phyloP scores from a whole-genome alignment of 2,329 filamentous ascomycete genomes.

The Calonectria honghensis region DNA sequence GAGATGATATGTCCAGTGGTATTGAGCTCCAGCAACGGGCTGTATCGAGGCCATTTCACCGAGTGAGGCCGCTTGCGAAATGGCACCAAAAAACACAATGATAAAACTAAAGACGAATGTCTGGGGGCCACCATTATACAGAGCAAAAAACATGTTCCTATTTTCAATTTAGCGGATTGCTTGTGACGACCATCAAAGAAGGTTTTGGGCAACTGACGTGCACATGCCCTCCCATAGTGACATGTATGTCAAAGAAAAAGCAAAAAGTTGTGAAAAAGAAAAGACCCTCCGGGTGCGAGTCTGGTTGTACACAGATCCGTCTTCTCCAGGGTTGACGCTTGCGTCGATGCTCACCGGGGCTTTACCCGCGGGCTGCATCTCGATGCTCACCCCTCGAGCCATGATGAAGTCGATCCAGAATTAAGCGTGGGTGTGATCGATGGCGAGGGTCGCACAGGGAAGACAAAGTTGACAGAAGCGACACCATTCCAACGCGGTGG shows the following conservation, averaged over 20 bases:
- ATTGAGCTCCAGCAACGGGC: slow-evolving; percentile 50
- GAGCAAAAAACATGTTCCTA: slow-evolving; percentile 54
- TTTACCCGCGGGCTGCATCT: slow-evolving; percentile 44
- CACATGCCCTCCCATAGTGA: slow-evolving; percentile 53
- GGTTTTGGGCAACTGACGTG: slow-evolving; percentile 44
- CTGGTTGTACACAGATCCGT: slow-evolving; percentile 46
- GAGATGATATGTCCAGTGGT: slow-evolving; percentile 53
- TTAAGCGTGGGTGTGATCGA: neutral
- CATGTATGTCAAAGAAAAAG: slow-evolving; percentile 53
- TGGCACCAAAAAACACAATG: slow-evolving; percentile 53
- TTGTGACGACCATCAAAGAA: too few species aligned
- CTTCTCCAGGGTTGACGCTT: slow-evolving; percentile 37
- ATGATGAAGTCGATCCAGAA: slow-evolving; percentile 32
- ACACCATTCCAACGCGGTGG: neutral
- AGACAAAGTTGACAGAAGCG: neutral
- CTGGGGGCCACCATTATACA: slow-evolving; percentile 51
- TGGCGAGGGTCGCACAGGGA: neutral
- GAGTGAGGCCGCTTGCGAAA: slow-evolving; percentile 49
- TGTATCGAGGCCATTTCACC: slow-evolving; percentile 54
- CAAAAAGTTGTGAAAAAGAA: slow-evolving; percentile 52
- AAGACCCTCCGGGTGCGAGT: slow-evolving; percentile 51
- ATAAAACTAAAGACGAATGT: slow-evolving; percentile 53
- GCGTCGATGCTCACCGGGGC: slow-evolving; percentile 42
- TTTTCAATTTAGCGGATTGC: neutral
- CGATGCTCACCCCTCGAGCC: slow-evolving; percentile 46